Conservation (phyloP, 1,284 basidiomycete species). For the Termitomyces sp. region DNA sequence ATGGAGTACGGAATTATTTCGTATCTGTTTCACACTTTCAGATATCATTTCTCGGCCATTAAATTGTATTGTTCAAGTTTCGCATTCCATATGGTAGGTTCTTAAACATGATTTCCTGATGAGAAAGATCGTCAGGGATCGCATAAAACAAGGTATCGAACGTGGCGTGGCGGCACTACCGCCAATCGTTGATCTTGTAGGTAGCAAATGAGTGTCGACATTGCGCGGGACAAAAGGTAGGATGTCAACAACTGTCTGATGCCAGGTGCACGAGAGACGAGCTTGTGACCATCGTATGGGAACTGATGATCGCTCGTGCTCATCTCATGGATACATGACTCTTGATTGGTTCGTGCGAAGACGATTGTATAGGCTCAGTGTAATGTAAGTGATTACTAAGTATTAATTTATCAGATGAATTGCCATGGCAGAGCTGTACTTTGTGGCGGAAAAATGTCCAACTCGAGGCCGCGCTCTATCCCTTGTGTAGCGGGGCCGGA, state of each 20-base stretch:
- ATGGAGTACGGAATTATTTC: slow-evolving; percentile 11
- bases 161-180: slow-evolving; percentile 4
- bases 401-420: neutral
- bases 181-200: slow-evolving; percentile 1
- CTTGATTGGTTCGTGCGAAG: slow-evolving; percentile 29
- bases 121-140: neutral
- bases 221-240: neutral
- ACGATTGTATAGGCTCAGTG: slow-evolving; percentile 12
- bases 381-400: neutral
- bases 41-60: slow-evolving; percentile 1
- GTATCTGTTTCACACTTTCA: neutral
- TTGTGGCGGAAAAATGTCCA: neutral
- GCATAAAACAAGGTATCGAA: neutral
- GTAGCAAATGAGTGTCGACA: neutral
- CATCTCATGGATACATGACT: slow-evolving; percentile 23
- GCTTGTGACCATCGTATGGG: neutral
- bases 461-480: slow-evolving; percentile 1
- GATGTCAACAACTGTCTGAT: neutral
- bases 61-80: slow-evolving; percentile 7
- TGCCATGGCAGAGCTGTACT: neutral
- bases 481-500: neutral
- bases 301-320: slow-evolving; percentile 9
- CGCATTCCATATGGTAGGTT: slow-evolving; percentile 11
- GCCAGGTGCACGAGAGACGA: neutral
- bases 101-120: slow-evolving; percentile 4